Base-by-base conservation (phyloP, 495 filamentous ascomycete genomes). In the Penicillium nucicola region DNA sequence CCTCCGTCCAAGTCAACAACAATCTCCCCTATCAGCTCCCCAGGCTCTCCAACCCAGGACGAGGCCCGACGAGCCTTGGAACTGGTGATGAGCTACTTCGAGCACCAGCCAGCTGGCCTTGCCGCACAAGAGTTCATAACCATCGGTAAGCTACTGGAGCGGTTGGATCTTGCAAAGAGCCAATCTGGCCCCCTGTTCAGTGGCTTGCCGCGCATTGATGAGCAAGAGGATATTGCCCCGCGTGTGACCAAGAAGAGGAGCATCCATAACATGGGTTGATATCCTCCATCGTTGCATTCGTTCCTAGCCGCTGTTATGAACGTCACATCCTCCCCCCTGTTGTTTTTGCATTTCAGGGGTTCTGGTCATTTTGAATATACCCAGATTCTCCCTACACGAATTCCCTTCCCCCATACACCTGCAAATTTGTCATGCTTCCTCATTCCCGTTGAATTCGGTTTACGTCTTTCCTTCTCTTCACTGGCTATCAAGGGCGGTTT, bases 21-120 rank as follows among this genome's bases (percentile, higher is more conserved):
- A 2, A 61, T 67, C 18, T 75, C 70, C 8, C 76, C 73, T 6
- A 57, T 65, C 44, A 66, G 65, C 52, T 59, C 70, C 10, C 64
- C 74, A 28, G 65, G 74, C n/a, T 85, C 86, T 0, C 91, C 92
- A 0, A 92, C 88, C 1, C 89, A 90, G 62, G 93, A 97, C 53
- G 92, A 98, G 62, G 93, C 93, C 1, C 78, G 85, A 22, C 80
- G 81, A 31, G 95, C 93, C 2, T 78, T 96, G 17, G 90, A 97
- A 60, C 80, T 92, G 11, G 79, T 97, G 1, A 81, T 95, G 70
- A 86, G 77, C 45, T 97, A 90, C 65, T 88, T 97, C 68, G 79
- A 88, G 55, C 81, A 85, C 38, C 84, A 90, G 57, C 83, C 86
- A 1, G 64, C 80, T 1, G 83, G 80, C 1, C 80, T 84, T 0